Evolutionary conservation across 257 asterid genomes (phyloP), one percentile per base, ranked within the genome.

Genomic region (Capsicum rhomboideum): DNA sequence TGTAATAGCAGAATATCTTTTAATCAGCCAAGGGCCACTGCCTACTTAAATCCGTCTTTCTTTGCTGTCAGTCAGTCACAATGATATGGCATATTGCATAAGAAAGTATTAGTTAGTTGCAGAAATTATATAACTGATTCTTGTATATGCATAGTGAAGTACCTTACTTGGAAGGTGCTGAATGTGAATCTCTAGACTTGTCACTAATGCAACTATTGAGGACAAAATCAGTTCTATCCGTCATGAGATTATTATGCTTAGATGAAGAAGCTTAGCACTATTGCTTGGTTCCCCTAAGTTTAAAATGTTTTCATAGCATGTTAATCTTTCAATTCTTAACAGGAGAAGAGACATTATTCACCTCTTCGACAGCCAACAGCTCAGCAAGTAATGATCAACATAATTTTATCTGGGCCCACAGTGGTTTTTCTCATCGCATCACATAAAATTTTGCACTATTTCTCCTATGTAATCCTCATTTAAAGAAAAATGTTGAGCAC

Each of bases 291-390:
- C 59, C 80, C 8, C 9, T 0, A 23, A 14, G 44, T 14, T 66
- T 14, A 2, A 46, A 21, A 46, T n/a, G 37, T 82, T 29, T 28
- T 72, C 52, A 49, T 77, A 46, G 77, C 82, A 81, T 31, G 77
- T 31, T 28, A 0, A 23, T 67, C 50, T 74, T 77, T 49, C 52
- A 23, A 44, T 72, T 84, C 79, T 23, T 81, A 83, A 10, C 86
- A 95, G 99, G 98, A 97, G 1, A 88, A 50, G 20, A 90, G 98
- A 85, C 91, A 83, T 83, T 95, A 95, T 88, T 55, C 87, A 37
- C 99, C 99, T 83, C 87, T 91, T 83, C 46, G 53, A 82, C 99
- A 95, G 88, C 97, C 94, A 14, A 93, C 98, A n/a, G 87, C 93
- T 61, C 98, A 95, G 85, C 88, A 91, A 88, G 97, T 95, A 84